A percentile compares a stretch with the other conserved stretches of the same genome.
Evolutionary conservation across 805 yeast species (phyloP).

Genomic region (Cyberlindnera americana): DNA sequence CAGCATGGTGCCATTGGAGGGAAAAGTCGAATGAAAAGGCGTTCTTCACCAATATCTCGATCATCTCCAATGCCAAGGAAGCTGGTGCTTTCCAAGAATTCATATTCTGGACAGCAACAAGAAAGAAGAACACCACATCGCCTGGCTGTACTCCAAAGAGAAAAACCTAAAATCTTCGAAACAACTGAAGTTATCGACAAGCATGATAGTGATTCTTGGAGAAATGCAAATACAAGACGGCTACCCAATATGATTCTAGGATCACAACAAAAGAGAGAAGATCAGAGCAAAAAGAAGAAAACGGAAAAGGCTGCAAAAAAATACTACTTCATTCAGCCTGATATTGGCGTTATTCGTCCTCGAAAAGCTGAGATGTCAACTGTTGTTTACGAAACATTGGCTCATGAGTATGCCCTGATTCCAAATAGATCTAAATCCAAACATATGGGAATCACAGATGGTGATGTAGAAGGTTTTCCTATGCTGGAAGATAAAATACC

Average conservation of each 20-base stretch:
- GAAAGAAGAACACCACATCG: not conserved
- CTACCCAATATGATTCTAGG: too few species aligned
- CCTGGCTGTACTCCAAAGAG: not conserved
- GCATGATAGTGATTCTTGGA: not conserved
- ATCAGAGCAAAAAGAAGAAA: not conserved
- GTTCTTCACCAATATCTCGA: too few species aligned
- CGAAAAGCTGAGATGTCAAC: conserved; percentile 20
- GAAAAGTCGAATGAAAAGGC: too few species aligned
- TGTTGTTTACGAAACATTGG: conserved; percentile 18
- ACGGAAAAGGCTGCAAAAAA: not conserved
- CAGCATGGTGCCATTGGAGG: too few species aligned
- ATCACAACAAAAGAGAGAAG: not conserved
- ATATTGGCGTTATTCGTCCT: conserved; percentile 13
- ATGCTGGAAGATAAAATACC: too few species aligned
- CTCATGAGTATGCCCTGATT: conserved; percentile 20
- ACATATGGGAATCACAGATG: conserved; percentile 3
- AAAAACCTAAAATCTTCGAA: not conserved
- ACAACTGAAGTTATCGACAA: not conserved
- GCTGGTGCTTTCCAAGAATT: not conserved
- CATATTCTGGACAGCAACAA: not conserved
- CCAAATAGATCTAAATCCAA: too few species aligned
- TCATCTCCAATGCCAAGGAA: too few species aligned
- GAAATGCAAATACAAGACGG: not conserved
- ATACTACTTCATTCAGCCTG: conserved; percentile 13
- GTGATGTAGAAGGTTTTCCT: too few species aligned